phyloP scores from a whole-genome alignment of 2,329 filamentous ascomycete species.

The Diaporthe capsici region DNA sequence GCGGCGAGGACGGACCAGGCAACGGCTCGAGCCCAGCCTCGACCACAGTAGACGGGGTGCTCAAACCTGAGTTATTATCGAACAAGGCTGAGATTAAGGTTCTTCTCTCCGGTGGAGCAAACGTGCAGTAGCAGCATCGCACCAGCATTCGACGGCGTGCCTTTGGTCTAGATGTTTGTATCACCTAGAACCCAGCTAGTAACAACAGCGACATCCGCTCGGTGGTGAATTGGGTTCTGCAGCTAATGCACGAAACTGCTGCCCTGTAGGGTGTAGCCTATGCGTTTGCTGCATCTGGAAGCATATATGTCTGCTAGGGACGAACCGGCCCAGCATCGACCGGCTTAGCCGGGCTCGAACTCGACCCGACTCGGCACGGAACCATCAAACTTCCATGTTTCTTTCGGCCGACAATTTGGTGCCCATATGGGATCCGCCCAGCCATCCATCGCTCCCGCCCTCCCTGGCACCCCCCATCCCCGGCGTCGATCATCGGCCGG shows the following conservation, averaged over 20 bases:
- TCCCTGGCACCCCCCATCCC: background rate
- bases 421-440: background rate
- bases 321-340: background rate
- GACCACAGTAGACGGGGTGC: too few relatives aligned
- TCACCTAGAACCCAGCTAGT: background rate
- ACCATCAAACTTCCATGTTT: background rate
- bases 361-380: conserved; percentile 29
- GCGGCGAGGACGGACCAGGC: conserved; percentile 12
- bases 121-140: background rate
- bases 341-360: background rate
- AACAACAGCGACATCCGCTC: background rate
- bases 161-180: background rate
- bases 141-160: background rate
- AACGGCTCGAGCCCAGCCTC: background rate
- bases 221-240: background rate
- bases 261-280: background rate
- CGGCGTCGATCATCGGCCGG: conserved; percentile 20
- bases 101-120: background rate
- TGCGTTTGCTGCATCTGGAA: too few relatives aligned
- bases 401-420: conserved; percentile 14
- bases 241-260: background rate
- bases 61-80: background rate
- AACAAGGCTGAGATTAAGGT: background rate
- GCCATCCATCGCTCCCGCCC: background rate
- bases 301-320: background rate